phyloP scores from a whole-genome alignment of 2,329 filamentous ascomycete species.

The Zymoseptoria crescenta region DNA sequence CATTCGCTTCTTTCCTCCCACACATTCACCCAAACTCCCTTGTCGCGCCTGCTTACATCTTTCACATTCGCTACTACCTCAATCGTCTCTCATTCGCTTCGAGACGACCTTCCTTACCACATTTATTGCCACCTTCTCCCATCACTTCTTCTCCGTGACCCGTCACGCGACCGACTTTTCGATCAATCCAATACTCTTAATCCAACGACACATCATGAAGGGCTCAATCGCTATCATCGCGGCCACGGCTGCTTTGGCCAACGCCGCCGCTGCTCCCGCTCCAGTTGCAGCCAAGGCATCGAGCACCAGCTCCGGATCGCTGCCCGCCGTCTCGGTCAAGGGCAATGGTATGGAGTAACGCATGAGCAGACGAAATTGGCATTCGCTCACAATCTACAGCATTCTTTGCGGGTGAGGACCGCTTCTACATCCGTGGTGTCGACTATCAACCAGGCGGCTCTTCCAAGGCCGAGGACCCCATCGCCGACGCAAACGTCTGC shows the following conservation, averaged over 20 bases:
- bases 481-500: slow-evolving; percentile 63
- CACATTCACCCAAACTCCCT: slow-evolving; percentile 6
- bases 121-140: background rate
- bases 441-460: slow-evolving; percentile 52
- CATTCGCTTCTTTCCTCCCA: slow-evolving; percentile 9
- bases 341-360: slow-evolving; percentile 46
- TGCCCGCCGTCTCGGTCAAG: slow-evolving; percentile 53
- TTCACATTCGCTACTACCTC: slow-evolving; percentile 3
- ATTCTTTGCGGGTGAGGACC: slow-evolving; percentile 55
- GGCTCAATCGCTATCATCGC: slow-evolving; percentile 39
- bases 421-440: slow-evolving; percentile 54
- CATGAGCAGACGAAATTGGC: background rate
- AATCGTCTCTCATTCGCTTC: slow-evolving; percentile 15
- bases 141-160: slow-evolving; percentile 3
- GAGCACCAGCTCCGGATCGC: slow-evolving; percentile 36
- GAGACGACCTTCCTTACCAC: slow-evolving; percentile 8
- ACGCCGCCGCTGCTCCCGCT: slow-evolving; percentile 37
- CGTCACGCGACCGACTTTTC: slow-evolving; percentile 5
- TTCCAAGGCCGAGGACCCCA: slow-evolving; percentile 60
- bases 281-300: slow-evolving; percentile 27
- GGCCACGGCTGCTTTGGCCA: slow-evolving; percentile 39
- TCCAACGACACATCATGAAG: slow-evolving; percentile 44
- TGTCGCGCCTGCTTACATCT: slow-evolving; percentile 2
- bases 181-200: background rate
- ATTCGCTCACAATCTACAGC: slow-evolving; percentile 33